These are phyloP conservation scores for Malus hybrid DNA, from an alignment of 331 rosid species.

Conservation along the genomic window DNA sequence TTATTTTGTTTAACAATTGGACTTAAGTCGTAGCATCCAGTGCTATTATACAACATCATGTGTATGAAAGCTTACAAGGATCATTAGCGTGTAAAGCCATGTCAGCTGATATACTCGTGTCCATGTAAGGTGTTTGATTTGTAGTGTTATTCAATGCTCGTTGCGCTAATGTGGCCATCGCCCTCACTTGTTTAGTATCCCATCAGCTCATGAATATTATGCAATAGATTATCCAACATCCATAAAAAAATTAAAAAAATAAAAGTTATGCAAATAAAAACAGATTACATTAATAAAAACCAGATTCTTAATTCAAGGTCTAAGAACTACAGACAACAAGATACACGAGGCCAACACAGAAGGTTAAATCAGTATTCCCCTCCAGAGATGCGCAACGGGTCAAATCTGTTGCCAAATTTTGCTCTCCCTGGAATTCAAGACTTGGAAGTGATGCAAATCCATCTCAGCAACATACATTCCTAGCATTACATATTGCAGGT, in stretches of 20 bases:
- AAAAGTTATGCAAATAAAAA: background rate
- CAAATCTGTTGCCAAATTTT: conserved; percentile 7
- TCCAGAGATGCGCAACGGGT: background rate
- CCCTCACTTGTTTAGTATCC: too few species aligned
- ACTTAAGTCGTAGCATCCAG: too few species aligned
- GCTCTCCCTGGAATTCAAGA: conserved; percentile 27
- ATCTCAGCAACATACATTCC: background rate
- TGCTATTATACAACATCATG: too few species aligned
- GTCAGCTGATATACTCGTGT: too few species aligned
- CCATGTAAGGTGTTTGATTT: too few species aligned
- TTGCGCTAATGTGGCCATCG: too few species aligned
- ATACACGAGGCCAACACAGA: background rate
- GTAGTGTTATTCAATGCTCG: too few species aligned
- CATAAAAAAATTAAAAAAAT: background rate
- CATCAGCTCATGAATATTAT: too few species aligned
- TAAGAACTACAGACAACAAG: background rate
- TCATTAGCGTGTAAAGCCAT: too few species aligned
- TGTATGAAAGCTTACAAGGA: too few species aligned
- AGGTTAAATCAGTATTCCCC: background rate
- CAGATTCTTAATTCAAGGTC: background rate
- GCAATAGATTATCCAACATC: too few species aligned
- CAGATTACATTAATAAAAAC: background rate
- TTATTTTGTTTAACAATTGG: too few species aligned
- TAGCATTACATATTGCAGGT: conserved; percentile 4
- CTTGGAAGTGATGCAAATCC: background rate